phyloP scores from a whole-genome alignment of 2,329 filamentous ascomycete genomes.

The Rhexocercosporidium sp. region DNA sequence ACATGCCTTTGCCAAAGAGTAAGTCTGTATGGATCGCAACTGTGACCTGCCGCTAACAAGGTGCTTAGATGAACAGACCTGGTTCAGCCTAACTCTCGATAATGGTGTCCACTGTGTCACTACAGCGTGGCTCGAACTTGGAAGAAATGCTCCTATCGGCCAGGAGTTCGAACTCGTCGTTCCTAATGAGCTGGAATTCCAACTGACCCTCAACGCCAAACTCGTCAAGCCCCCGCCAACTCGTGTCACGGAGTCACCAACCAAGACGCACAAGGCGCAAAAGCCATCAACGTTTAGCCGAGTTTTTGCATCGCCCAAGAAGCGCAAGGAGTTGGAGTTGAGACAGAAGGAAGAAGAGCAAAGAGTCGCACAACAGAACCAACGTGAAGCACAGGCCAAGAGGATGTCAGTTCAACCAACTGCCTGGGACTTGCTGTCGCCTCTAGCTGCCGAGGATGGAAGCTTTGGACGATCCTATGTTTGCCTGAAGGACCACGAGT shows the following conservation, averaged over 20 bases:
- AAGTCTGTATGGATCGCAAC: slow-evolving; percentile 48
- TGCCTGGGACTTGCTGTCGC: slow-evolving; percentile 85
- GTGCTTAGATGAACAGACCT: slow-evolving; percentile 77
- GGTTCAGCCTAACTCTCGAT: slow-evolving; percentile 96
- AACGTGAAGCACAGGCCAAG: slow-evolving; percentile 68
- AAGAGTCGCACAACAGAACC: slow-evolving; percentile 63
- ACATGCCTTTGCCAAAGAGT: slow-evolving; percentile 90
- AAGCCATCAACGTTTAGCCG: slow-evolving; percentile 91
- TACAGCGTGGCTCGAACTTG: slow-evolving; percentile 92
- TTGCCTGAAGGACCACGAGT: slow-evolving; percentile 90
- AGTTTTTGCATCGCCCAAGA: slow-evolving; percentile 93
- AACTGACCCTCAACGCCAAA: slow-evolving; percentile 95
- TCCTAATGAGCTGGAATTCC: slow-evolving; percentile 97
- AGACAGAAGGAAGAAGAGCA: slow-evolving; percentile 84
- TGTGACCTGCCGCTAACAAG: slow-evolving; percentile 35
- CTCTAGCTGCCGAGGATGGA: slow-evolving; percentile 86
- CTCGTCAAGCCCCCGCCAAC: slow-evolving; percentile 78
- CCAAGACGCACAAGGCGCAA: slow-evolving; percentile 65
- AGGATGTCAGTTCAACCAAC: slow-evolving; percentile 68
- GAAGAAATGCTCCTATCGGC: slow-evolving; percentile 89
- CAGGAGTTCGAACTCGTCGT: slow-evolving; percentile 99
- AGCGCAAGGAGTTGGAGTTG: slow-evolving; percentile 91
- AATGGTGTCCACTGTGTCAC: slow-evolving; percentile 98
- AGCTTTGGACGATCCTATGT: slow-evolving; percentile 95
- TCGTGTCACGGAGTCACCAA: slow-evolving; percentile 58